Base-by-base conservation (phyloP, 106 monocot genomes). In the Allium sativum region DNA sequence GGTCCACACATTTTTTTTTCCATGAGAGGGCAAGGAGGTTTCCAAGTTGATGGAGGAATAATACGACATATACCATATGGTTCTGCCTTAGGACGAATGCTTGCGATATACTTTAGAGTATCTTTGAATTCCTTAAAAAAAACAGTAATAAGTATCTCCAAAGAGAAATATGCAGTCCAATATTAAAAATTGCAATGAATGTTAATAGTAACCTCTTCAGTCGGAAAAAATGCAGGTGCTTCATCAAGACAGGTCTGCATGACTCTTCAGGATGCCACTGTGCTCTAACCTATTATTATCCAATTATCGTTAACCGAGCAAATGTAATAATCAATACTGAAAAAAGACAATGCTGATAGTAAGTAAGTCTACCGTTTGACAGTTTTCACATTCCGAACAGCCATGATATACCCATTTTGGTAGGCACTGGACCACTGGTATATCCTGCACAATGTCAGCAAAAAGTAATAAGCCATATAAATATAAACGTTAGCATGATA, bases 31-130 rank as follows among this genome's bases (percentile, higher is more conserved):
- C 90, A 96, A n/a, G 91, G 72, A 46, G 90, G 87, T 44, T 71
- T 80, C 96, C 91, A 96, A 14, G 90, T 81, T 58, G 73, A 42
- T 15, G 96, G 96, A 63, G 96, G 91, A 66, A 96, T 82, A 63
- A 96, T 87, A 48, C 82, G 87, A 47, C 96, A 91, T 22, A 96
- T 91, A 60, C 96, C 90, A 76, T 84, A 96, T 19, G 67, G 74
- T 69, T 96, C 96, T 47, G 82, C 91, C 12, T 9, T 67, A 14
- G 79, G 80, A 16, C 79, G 74, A 72, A 94, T 81, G 53, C 78
- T 86, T 41, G 76, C 70, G 47, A 94, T 94, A 69, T 89, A 89
- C 68, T 83, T 78, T 14, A 94, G 42, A 21, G 86, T 83, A 64
- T 95, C 95, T 73, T 83, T 75, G 45, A 95, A 95, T 56, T 95